Evolutionary conservation across 2,329 filamentous ascomycete species (phyloP).

Genomic region (Aspergillus pseudonomiae): DNA sequence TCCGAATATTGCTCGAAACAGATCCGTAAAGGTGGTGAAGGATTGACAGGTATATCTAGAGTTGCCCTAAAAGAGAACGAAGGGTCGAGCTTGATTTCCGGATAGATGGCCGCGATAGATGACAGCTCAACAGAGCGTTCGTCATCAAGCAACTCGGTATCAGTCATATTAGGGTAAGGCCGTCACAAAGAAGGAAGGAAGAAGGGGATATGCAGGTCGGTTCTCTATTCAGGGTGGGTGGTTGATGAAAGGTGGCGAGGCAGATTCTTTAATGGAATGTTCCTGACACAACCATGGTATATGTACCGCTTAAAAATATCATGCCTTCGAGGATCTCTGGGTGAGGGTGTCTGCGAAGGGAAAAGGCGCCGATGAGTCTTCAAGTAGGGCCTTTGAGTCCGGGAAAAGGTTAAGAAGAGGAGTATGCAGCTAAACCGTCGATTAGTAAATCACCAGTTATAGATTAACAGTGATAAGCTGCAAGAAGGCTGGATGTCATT

Average conservation of each 20-base stretch:
- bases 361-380: not conserved
- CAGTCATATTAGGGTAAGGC: constrained; percentile 36
- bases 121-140: constrained; percentile 63
- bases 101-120: constrained; percentile 64
- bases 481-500: not conserved
- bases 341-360: not conserved
- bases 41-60: constrained; percentile 60
- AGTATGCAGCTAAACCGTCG: not conserved
- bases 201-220: not conserved
- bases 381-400: not conserved
- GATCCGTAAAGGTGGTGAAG: constrained; percentile 55
- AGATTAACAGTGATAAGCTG: not conserved
- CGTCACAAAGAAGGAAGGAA: not conserved
- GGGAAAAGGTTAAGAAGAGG: not conserved
- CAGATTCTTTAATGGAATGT: not conserved
- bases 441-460: not conserved
- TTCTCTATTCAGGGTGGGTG: not conserved
- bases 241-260: constrained; percentile 5
- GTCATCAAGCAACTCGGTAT: constrained; percentile 48
- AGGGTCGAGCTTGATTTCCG: constrained; percentile 58
- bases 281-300: constrained; percentile 8
- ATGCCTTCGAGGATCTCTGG: not conserved
- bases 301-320: not conserved
- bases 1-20: constrained; percentile 43
- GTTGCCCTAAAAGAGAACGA: constrained; percentile 52